Base-by-base conservation (phyloP, 805 yeast genomes). In the Phaffomyces antillensis region DNA sequence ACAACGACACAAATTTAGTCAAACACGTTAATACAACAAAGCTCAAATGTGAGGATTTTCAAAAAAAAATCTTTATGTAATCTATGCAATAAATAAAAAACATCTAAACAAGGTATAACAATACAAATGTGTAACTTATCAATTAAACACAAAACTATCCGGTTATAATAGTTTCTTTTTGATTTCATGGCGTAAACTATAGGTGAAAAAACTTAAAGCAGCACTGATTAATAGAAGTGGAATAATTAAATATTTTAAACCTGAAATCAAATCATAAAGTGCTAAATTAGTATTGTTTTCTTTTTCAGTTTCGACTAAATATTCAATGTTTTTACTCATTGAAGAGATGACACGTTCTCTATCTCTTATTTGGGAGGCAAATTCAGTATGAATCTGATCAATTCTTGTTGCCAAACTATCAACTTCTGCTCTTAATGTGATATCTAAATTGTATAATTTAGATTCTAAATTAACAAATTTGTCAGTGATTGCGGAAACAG, bases 171-270 rank as follows among this genome's bases (percentile, higher is more conserved):
- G 66, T 51, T 81, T 81, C 9, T 82, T 66, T 53, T 77, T 80
- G 45, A 81, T 77, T 50, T 81, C 86, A 50, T 69, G 76, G 64
- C 84, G 75, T 37, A 81, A 62, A 56, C 77, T 70, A 58, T 71
- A 73, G 20, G 78, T 70, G 48, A 76, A 66, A 32, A 72, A 59
- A 17, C 73, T 67, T 44, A 78, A 63, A 2, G 68, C 61, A 4
- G 70, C 50, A 25, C 55, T 48, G 5, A 53, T 43, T 7, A 58
- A 16, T 35, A 61, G 43, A 20, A 60, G 46, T 17, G 63, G 56
- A 11, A 60, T 36, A 16, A 62, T 51, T 25, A 62, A 44, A 16
- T 48, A 54, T 40, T 58, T 61, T 41, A 62, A 48, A 4, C 58
- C 51, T 13, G 50, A 43, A 31, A 60, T 48, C 11, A 59, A 28